Base-by-base conservation (phyloP, 306 rosid species). In the Acmispon strigosus region DNA sequence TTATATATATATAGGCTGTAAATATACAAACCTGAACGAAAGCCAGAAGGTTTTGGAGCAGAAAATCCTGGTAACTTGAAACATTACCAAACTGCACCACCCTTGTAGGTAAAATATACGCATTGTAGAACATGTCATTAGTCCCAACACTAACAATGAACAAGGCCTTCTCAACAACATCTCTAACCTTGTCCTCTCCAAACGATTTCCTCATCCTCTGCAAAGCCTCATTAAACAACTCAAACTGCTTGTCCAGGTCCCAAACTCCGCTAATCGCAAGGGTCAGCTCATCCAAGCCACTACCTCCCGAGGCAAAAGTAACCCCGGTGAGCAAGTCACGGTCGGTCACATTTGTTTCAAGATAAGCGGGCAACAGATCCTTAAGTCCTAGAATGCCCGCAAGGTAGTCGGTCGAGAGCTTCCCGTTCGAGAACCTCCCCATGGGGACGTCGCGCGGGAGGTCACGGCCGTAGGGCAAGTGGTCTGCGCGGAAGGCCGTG, bases 351-450 rank as follows among this genome's bases (percentile, higher is more conserved):
- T 2, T 20, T 0, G 58, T 42, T 48, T 74, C 72, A 0, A 32
- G 69, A 34, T 81, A 84, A 36, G 83, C 72, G 0, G 77, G 75
- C 57, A 84, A 53, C 10, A 53, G 24, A 2, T 81, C 79, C 64
- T 84, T 81, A 3, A 81, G 62, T 13, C 83, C 88, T 3, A 84
- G 44, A 16, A 15, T 18, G n/a, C 75, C 44, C 10, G 15, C 76
- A 13, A 84, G 4, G 62, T 24, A 80, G 56, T 77, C 87, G 0
- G 78, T 77, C 14, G 66, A 20, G 4, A 80, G 55, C 27, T 64
- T 80, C 10, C 85, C 83, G 34, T 77, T 59, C 8, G 69, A 48
- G 70, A 80, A 80, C 69, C 82, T 76, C 16, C 87, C 80, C 0
- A 75, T 36, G 4, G 84, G 52, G 48, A 41, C 7, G 7, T 69